Base-by-base conservation (phyloP, 106 monocot species). In the Amphibolis antarctica region DNA sequence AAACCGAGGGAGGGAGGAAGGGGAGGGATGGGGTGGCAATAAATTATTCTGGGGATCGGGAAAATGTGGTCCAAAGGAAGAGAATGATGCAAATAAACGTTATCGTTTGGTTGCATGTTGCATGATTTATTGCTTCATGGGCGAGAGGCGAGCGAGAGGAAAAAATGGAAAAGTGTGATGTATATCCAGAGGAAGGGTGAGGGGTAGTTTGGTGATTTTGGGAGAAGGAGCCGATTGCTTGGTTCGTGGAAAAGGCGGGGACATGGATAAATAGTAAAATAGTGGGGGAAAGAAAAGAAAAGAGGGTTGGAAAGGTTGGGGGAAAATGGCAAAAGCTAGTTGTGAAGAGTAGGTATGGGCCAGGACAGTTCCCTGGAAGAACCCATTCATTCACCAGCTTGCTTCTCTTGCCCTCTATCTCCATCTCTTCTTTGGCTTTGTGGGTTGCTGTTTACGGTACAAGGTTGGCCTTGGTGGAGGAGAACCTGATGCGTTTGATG, bases 401-500 rank as follows among this genome's bases (percentile, higher is more conserved):
- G 18, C 24, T 46, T 18, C 25, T 22, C 22, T 22, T 30, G 14
- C 63, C 46, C 45, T 63, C 25, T 46, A 1, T 46, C 46, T 46
- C 44, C 24, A 11, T 63, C 60, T 60, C 43, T 22, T 59, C 28
- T 18, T 19, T 59, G 7, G 5, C 30, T 59, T 59, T 59, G 44
- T 48, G 47, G 62, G 63, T 63, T 46, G 45, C 63, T 63, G 63
- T 63, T 45, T 15, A 48, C 28, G 46, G 46, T 47, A 63, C 46
- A 27, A 10, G 15, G 27, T 46, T 63, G 44, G 24, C 26, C 46
- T 1, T 25, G n/a, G 63, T 63, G 63, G 45, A 46, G 46, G 63
- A 63, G 63, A 63, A 63, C 63, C 63, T 46, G 63, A 63, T 63
- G 15, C 63, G 46, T 63, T 63, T 20, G 36, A 36, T 29, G n/a